These are phyloP conservation scores for Ricinus communis DNA, from an alignment of 345 rosid genomes.

Conservation along the genomic window DNA sequence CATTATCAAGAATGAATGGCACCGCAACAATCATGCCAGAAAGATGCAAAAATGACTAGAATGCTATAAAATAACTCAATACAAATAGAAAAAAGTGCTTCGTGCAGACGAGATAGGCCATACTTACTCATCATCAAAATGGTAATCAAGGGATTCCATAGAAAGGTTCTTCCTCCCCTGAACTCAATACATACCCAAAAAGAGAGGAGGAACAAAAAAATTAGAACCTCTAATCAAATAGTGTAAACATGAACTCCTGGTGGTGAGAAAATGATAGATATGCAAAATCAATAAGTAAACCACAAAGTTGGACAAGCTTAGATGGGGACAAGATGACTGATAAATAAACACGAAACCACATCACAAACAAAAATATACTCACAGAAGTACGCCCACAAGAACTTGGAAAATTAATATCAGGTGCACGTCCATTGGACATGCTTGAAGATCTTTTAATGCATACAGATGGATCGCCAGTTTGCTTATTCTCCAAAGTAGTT, in stretches of 20 bases:
- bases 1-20: neutral
- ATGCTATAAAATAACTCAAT: slow-evolving; percentile 3
- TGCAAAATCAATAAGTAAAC: slow-evolving; percentile 1
- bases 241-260: neutral
- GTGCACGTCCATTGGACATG: slow-evolving; percentile 40
- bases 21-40: neutral
- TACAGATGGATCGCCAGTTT: slow-evolving; percentile 27
- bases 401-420: slow-evolving; percentile 30
- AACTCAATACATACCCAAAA: slow-evolving; percentile 12
- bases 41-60: neutral
- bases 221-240: neutral
- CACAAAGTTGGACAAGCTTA: neutral
- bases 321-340: slow-evolving; percentile 13
- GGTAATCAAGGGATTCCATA: slow-evolving; percentile 66
- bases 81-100: slow-evolving; percentile 14
- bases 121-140: slow-evolving; percentile 70
- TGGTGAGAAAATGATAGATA: slow-evolving; percentile 4
- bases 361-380: slow-evolving; percentile 38
- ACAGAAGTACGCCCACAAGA: slow-evolving; percentile 73
- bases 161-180: slow-evolving; percentile 85
- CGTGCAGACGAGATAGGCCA: slow-evolving; percentile 21
- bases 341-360: slow-evolving; percentile 4
- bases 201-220: neutral
- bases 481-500: slow-evolving; percentile 31
- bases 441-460: slow-evolving; percentile 39